Evolutionary conservation across 2,329 filamentous ascomycete genomes (phyloP), one percentile per base, ranked within the genome.

Genomic region (Clonostachys rhizophaga): DNA sequence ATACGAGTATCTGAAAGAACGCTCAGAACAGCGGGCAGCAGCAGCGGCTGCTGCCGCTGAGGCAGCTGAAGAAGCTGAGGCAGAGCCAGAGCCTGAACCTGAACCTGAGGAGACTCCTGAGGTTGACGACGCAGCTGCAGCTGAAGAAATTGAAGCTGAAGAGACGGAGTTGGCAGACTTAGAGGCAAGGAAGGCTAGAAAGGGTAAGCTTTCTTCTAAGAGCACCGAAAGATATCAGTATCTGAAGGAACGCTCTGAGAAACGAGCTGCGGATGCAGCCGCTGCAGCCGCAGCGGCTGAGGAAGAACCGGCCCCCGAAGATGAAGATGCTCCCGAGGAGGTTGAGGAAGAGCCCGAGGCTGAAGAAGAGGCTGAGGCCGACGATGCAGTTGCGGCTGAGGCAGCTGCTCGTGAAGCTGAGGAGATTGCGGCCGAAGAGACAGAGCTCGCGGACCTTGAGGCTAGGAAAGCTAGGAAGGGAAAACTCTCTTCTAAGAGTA

Each of bases 1-100:
- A 33, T 43, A 43, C 13, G 57, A 51, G 40, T 41, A 42, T 42
- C 57, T 50, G 42, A 58, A 47, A 43, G 55, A 51, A 30, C 52
- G 52, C n/a, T 51, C 49, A 20, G 49, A 47, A 34, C 48, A 50
- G 48, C 52, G 57, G 30, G 54, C 54, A 2, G 49, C 48, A 43
- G 65, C 68, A 46, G 58, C 60, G 20, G 48, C 42, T 16, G 40
- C 67, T 45, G 65, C 63, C 42, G 61, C 59, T 7, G 70, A 70
- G 42, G 66, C 59, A 5, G 61, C 57, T 12, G 55, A 42, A 6
- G 52, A 50, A 34, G 58, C 58, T 43, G 55, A 51, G 16, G 52
- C 53, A 14, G 60, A 42, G 53, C 48, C 9, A 50, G 36, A n/a
- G 16, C 44, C 44, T 9, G 24, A 37, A 13, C 46, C 41, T 4